Base-by-base conservation (phyloP, 805 yeast species). In the Ascoidea asiatica region DNA sequence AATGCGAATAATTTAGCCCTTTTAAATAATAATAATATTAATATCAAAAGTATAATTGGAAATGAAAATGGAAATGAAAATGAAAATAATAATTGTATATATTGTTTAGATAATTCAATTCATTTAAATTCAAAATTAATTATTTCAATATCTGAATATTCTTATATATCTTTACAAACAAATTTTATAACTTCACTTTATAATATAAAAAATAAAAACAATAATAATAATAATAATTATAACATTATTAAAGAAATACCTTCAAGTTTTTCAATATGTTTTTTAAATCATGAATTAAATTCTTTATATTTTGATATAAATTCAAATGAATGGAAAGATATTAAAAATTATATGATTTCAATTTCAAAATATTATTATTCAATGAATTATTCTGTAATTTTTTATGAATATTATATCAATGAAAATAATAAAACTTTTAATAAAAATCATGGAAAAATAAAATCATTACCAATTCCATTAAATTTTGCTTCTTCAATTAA, bases 311-410 rank as follows among this genome's bases (percentile, higher is more conserved):
- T 74, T 46, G 68, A 61, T 20, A n/a, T n/a, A n/a, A n/a, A n/a
- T n/a, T 60, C 57, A n/a, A 66, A 65, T 39, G 74, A 69, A 48
- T 59, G 63, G 62, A 64, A 60, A 17, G 77, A 72, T 50, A 59
- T 72, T 2, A 39, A 45, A 42, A 63, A 64, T 29, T 64, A 65
- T 46, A 69, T 72, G 75, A 57, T 60, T 22, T 53, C 65, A 5
- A 51, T 72, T 13, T 57, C 68, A 0, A 49, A 52, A 39, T 66
- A 68, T 58, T 72, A 72, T 55, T 61, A 58, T 41, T 39, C 55
- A 4, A 58, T 46, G 49, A 59, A 52, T 40, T 61, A 53, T 45
- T 62, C 64, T 5, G 69, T 68, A 3, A 43, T 72, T 6, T 73
- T 72, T 47, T 72, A 70, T 51, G 78, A 72, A 51, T n/a, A n/a